Evolutionary conservation across 495 filamentous ascomycete genomes (phyloP), one percentile per base, ranked within the genome.

Genomic region (Thermochaetoides thermophila): DNA sequence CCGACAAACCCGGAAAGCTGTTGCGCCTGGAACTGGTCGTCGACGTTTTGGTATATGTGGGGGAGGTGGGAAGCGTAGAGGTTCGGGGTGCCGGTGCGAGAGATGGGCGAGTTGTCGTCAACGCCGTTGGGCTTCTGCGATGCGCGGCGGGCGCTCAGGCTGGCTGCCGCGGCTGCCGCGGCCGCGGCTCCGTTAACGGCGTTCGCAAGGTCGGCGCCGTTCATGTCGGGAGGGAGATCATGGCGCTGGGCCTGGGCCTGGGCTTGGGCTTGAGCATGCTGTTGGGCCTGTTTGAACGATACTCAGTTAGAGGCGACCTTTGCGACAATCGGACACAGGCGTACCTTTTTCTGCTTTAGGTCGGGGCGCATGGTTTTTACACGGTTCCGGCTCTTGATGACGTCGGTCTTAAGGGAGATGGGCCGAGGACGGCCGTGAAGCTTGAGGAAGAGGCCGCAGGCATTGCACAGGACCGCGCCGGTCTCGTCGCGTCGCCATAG

Each of bases 331-430:
- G n/a, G n/a, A n/a, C n/a, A n/a, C n/a, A n/a, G 2, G 32, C 44
- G 25, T 48, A 87, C 86, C 73, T 94, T 96, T 57, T 85, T 87
- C 61, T 87, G 89, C 32, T 76, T 72, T 45, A 84, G 78, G 5
- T 81, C 83, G 1, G 67, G 60, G 18, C 67, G 63, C 38, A 78
- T 73, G 28, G 84, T 89, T 66, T 96, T 96, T 31, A 96, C 86
- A 34, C 89, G 76, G 54, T 99, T 99, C 45, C 89, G 85, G 63
- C 86, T 94, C 62, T 99, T 99, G 61, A 99, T 99, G 39, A 96
- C 85, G 64, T 99, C 91, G 27, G 91, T 99, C 63, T 99, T 99
- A 44, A 99, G 71, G 43, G 78, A 86, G 57, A 92, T 92, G 48
- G 91, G 91, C 32, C 89, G 77, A 41, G 91, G 74, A 14, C 84